Evolutionary conservation across 352 stramenopile species (phyloP).

Genomic region (Blastocystis hominis): DNA sequence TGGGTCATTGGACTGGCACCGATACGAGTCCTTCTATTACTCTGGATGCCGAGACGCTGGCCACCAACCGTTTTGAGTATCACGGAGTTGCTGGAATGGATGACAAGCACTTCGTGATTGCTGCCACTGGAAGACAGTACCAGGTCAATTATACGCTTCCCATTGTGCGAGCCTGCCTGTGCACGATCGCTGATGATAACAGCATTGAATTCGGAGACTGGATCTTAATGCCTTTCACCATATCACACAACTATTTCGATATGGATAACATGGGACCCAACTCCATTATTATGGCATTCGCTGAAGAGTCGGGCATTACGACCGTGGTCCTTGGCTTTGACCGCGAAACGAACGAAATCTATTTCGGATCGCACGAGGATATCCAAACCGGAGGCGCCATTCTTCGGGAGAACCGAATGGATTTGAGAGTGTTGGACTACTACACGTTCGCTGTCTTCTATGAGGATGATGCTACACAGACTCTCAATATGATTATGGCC

Average conservation of each 20-base stretch:
- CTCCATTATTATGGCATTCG: slow-evolving; percentile 43
- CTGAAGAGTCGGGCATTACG: neutral
- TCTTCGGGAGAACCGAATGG: slow-evolving; percentile 3
- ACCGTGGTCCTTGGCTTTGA: neutral
- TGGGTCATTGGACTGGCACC: slow-evolving; percentile 2
- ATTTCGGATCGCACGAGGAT: neutral
- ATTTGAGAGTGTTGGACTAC: slow-evolving; percentile 15
- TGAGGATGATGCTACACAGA: slow-evolving; percentile 11
- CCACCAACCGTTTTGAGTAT: slow-evolving; percentile 48
- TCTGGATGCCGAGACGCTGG: neutral
- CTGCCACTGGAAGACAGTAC: slow-evolving; percentile 51
- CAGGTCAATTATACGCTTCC: neutral
- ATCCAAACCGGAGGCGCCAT: slow-evolving; percentile 32
- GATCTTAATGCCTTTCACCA: slow-evolving; percentile 9
- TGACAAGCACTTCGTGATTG: slow-evolving; percentile 51
- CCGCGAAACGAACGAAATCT: neutral
- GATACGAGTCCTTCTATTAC: neutral
- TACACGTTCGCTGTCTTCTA: slow-evolving; percentile 37
- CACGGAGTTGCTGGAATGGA: slow-evolving; percentile 53
- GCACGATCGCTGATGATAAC: neutral
- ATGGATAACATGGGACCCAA: slow-evolving; percentile 57
- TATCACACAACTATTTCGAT: slow-evolving; percentile 55
- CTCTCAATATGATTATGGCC: neutral
- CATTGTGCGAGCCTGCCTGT: neutral
- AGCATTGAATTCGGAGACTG: slow-evolving; percentile 3